Conservation (phyloP, 805 yeast genomes). For the Wickerhamiella cacticola region DNA sequence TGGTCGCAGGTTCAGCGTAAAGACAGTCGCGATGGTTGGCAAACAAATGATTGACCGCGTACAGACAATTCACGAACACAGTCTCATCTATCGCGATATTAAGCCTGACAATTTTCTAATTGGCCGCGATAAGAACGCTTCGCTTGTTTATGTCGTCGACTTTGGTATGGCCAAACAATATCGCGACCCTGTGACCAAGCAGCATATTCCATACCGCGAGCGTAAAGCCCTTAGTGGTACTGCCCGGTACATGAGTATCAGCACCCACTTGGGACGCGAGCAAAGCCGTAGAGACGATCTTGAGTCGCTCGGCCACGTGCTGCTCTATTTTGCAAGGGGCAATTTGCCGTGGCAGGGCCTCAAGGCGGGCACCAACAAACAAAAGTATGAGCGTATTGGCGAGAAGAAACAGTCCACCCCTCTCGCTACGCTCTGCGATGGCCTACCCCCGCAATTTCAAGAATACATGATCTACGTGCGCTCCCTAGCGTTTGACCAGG, state of each 20-base stretch:
- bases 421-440: slow-evolving; percentile 73
- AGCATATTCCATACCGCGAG: slow-evolving; percentile 93
- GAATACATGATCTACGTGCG: slow-evolving; percentile 83
- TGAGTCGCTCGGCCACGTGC: slow-evolving; percentile 93
- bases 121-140: slow-evolving; percentile 82
- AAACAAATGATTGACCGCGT: slow-evolving; percentile 87
- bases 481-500: slow-evolving; percentile 79
- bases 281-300: slow-evolving; percentile 94
- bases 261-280: slow-evolving; percentile 94
- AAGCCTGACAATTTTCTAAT: slow-evolving; percentile 95
- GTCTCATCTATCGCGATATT: slow-evolving; percentile 88
- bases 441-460: slow-evolving; percentile 85
- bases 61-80: slow-evolving; percentile 77
- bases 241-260: slow-evolving; percentile 96
- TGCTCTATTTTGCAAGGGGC: slow-evolving; percentile 87
- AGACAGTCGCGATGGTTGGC: slow-evolving; percentile 87
- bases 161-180: slow-evolving; percentile 99
- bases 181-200: slow-evolving; percentile 90
- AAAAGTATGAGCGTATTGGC: slow-evolving; percentile 94
- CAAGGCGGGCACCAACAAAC: slow-evolving; percentile 96
- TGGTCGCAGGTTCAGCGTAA: slow-evolving; percentile 73
- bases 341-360: slow-evolving; percentile 98
- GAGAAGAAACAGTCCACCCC: slow-evolving; percentile 88
- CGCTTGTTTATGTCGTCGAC: slow-evolving; percentile 79
- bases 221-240: slow-evolving; percentile 93